These are phyloP conservation scores for Xerocomellus intermedius DNA, from an alignment of 768 basidiomycete genomes.

Conservation along the genomic window DNA sequence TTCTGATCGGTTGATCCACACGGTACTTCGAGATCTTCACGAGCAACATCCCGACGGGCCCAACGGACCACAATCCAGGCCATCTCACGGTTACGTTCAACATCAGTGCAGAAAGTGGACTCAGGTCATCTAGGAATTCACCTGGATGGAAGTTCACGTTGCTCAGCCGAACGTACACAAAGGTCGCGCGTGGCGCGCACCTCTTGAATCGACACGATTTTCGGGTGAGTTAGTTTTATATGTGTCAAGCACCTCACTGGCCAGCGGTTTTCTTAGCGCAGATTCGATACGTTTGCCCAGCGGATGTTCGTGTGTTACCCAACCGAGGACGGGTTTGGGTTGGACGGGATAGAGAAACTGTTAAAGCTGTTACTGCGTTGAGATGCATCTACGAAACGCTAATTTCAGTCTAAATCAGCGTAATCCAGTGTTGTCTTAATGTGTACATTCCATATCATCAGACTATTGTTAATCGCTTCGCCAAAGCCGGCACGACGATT, in stretches of 20 bases:
- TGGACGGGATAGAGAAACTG: conserved; percentile 44
- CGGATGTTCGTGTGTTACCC: conserved; percentile 55
- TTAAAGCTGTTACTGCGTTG: conserved; percentile 36
- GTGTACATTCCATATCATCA: background rate
- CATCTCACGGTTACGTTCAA: conserved; percentile 45
- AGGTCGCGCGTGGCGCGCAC: conserved; percentile 39
- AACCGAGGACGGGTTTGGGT: conserved; percentile 42
- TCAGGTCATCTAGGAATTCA: conserved; percentile 43
- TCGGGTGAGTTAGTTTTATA: conserved; percentile 33
- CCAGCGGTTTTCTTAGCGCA: conserved; percentile 30
- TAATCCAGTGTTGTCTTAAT: background rate
- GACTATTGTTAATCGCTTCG: conserved; percentile 9
- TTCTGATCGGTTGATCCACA: conserved; percentile 51
- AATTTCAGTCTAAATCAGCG: background rate
- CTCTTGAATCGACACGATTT: conserved; percentile 44
- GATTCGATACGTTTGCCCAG: conserved; percentile 38
- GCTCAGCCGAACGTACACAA: conserved; percentile 43
- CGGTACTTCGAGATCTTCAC: conserved; percentile 43
- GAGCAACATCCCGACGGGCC: conserved; percentile 24
- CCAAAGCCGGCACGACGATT: conserved; percentile 41
- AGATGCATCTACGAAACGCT: background rate
- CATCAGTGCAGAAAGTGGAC: conserved; percentile 42
- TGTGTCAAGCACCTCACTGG: background rate
- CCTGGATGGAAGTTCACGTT: conserved; percentile 47
- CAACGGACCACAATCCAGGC: background rate